Percentiles rank a stretch among this genome's conserved stretches.
Conservation (phyloP, 768 basidiomycete species). For the Lactifluus subvellereus region DNA sequence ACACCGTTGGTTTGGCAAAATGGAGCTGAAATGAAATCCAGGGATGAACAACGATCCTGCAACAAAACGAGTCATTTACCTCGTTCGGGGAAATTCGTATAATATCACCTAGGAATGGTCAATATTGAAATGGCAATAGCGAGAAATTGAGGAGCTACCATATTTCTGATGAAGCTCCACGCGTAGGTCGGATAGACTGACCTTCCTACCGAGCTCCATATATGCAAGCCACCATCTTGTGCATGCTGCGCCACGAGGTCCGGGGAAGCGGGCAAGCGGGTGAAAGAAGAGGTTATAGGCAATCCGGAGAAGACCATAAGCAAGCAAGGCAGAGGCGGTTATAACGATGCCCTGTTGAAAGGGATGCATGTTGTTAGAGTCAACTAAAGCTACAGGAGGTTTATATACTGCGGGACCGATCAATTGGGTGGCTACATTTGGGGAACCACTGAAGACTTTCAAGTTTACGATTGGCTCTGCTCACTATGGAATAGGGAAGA, state of each 20-base stretch:
- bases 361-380: not conserved
- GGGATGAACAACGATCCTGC: not conserved
- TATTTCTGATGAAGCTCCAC: conserved; percentile 11
- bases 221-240: conserved; percentile 20
- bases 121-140: not conserved
- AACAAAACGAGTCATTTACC: not conserved
- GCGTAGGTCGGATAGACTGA: conserved; percentile 14
- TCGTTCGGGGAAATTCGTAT: conserved; percentile 18
- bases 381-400: not conserved
- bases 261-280: conserved; percentile 16
- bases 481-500: no score
- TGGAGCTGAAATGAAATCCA: conserved; percentile 3
- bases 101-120: conserved; percentile 6
- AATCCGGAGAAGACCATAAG: not conserved
- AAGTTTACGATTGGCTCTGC: no score
- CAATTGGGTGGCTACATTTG: no score
- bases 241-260: conserved; percentile 18
- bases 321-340: not conserved
- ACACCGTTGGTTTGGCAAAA: conserved; percentile 8
- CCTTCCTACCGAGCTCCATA: conserved; percentile 4
- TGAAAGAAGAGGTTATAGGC: conserved; percentile 14
- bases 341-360: not conserved
- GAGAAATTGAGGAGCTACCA: not conserved
- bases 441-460: no score
- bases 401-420: not conserved